A percentile compares a stretch with the other conserved stretches of the same genome.
Conservation (phyloP, 176 grass and related monocot species). For the Ensete glaucum region DNA sequence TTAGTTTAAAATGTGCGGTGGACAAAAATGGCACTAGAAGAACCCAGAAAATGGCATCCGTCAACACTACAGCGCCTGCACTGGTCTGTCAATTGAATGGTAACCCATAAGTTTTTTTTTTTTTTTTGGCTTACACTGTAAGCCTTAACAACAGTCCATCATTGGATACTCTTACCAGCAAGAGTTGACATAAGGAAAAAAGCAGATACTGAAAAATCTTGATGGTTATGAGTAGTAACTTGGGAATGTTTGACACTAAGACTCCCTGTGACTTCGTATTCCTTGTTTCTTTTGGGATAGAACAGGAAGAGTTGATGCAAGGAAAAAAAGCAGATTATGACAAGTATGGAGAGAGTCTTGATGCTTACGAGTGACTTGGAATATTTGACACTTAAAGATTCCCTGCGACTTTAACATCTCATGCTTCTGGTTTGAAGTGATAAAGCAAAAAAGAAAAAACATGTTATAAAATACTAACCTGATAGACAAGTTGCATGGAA, state of each 20-base stretch:
- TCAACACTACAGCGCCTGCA: conserved; percentile 66
- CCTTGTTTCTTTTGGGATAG: too few species aligned
- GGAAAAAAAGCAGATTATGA: too few species aligned
- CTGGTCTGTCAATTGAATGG: conserved; percentile 42
- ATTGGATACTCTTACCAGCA: too few species aligned
- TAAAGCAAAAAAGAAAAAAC: not conserved
- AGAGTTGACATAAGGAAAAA: not conserved
- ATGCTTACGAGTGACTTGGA: too few species aligned
- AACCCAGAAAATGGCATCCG: conserved; percentile 50
- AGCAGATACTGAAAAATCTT: not conserved
- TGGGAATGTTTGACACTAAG: not conserved
- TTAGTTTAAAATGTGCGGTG: conserved; percentile 32
- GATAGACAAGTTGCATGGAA: conserved; percentile 58
- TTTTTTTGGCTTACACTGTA: too few species aligned
- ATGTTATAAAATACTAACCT: conserved; percentile 29
- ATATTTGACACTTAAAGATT: too few species aligned
- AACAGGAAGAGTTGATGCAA: too few species aligned
- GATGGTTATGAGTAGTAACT: not conserved
- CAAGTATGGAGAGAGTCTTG: too few species aligned
- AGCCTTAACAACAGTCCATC: too few species aligned
- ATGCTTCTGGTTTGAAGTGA: not conserved
- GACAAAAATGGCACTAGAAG: conserved; percentile 37
- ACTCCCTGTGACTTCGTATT: too few species aligned
- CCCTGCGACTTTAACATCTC: too few species aligned
- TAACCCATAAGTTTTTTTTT: not conserved